Evolutionary conservation across 164 flowering plant species (phyloP), one percentile per base, ranked within the genome.

Genomic region (Tetracentron sinense): DNA sequence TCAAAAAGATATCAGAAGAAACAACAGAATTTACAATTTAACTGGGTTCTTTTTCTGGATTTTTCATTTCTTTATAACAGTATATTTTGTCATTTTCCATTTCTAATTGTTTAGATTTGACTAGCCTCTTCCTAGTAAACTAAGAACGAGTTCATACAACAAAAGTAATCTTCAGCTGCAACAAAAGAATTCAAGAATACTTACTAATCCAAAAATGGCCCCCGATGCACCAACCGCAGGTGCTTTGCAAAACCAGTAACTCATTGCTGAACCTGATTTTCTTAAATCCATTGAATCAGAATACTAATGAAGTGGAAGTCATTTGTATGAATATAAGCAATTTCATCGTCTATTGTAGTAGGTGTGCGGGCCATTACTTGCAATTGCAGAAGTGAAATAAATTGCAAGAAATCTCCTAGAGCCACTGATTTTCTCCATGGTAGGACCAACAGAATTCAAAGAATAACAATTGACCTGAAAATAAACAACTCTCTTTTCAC

Each of bases 161-260:
- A 20, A 38, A 28, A 22, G 7, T 20, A 8, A 54, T 35, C 17
- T 42, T 2, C 19, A 31, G 20, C 3, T 15, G 47, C 20, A 22
- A 25, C 0, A 38, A 56, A 42, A 48, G 7, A 14, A 20, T 26
- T 42, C 26, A 66, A 68, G 53, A 59, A 22, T 48, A 72, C 85
- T 71, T 79, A 92, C 98, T 51, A 92, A 62, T 76, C 98, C 98
- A 77, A 90, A 89, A 57, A 92, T 85, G 64, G 96, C 98, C 71
- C 98, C 98, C 11, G 98, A 92, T 31, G 98, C 98, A 72, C 98
- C 98, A 72, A 92, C 89, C 0, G 96, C 73, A 52, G 96, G 91
- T 38, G 84, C 73, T 70, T 82, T 81, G 77, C 83, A 71, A 65
- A 85, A 79, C 80, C 80, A 76, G 66, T 92, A 92, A 75, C 98